Conservation (phyloP, 495 filamentous ascomycete species). For the Talaromyces proteolyticus region DNA sequence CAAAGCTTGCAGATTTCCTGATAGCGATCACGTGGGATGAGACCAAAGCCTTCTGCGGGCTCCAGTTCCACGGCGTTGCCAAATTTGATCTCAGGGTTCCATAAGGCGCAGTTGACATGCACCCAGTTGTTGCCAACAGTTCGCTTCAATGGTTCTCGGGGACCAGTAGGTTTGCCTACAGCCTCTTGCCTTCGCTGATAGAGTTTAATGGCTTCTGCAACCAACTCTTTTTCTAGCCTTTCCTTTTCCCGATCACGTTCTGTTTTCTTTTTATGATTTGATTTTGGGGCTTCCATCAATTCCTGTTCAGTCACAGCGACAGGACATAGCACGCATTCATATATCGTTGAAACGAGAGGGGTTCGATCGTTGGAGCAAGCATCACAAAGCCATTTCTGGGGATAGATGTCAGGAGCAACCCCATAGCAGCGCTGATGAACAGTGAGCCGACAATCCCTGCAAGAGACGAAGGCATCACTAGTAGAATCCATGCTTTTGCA, state of each 20-base stretch:
- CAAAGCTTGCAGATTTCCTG: slow-evolving; percentile 81
- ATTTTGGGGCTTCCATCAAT: slow-evolving; percentile 74
- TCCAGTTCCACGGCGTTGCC: slow-evolving; percentile 73
- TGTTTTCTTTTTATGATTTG: slow-evolving; percentile 86
- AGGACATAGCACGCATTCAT: slow-evolving; percentile 89
- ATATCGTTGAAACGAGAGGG: slow-evolving; percentile 78
- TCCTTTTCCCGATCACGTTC: slow-evolving; percentile 90
- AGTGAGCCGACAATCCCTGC: slow-evolving; percentile 79
- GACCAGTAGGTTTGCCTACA: slow-evolving; percentile 69
- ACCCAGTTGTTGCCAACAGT: slow-evolving; percentile 97
- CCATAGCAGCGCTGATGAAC: slow-evolving; percentile 96
- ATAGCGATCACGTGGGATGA: slow-evolving; percentile 62
- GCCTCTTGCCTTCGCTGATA: slow-evolving; percentile 81
- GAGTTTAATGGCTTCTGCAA: slow-evolving; percentile 63
- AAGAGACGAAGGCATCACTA: slow-evolving; percentile 69
- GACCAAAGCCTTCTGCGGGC: slow-evolving; percentile 80
- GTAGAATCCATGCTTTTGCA: slow-evolving; percentile 68
- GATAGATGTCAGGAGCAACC: slow-evolving; percentile 59
- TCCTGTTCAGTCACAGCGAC: slow-evolving; percentile 67
- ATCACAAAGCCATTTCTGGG: slow-evolving; percentile 88
- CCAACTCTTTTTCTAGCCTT: slow-evolving; percentile 72
- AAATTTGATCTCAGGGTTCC: slow-evolving; percentile 88
- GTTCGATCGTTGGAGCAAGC: slow-evolving; percentile 91
- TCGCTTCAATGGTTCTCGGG: slow-evolving; percentile 86
- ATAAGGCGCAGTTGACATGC: slow-evolving; percentile 90